Base-by-base conservation (phyloP, 768 basidiomycete genomes). In the Paxillus ammoniavirescens region DNA sequence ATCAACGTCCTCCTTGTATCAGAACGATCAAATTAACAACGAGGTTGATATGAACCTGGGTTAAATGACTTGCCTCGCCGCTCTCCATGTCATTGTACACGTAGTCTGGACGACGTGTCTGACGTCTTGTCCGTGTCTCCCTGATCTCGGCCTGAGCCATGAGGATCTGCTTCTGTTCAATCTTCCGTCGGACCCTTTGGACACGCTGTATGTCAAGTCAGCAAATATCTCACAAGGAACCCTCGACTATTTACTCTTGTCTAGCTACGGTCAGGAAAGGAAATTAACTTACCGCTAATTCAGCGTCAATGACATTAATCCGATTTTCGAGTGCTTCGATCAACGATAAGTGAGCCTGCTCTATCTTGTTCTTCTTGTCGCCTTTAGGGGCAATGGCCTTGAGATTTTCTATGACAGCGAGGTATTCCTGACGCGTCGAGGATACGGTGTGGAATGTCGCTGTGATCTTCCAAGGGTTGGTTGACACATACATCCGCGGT, bases 391-490 rank as follows among this genome's bases (percentile, higher is more conserved):
- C 69, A 12, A 65, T 68, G 18, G 63, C 67, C 64, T 87, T 87
- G 59, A 93, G 67, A 45, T 76, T 74, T 57, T 84, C 83, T 52
- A 92, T 76, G 42, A 82, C 66, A 5, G 73, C 74, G n/a, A 83
- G 51, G 62, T 92, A 93, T 65, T 93, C 89, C 47, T 84, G 84
- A 42, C 79, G 78, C 13, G 88, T 86, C 4, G 87, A 86, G 13
- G 88, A 81, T 49, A 87, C 71, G 10, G 85, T 77, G 61, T 84
- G 78, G 63, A 93, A 89, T 14, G 86, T 86, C 31, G 89, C 85
- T 8, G 85, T 82, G 41, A 86, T 85, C 74, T 93, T 94, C 91
- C 90, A 94, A 18, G 92, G 92, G 69, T 94, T 94, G 13, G 88
- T 89, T 33, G 91, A 93, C 37, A 81, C 73, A 64, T 91, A 94